phyloP scores from a whole-genome alignment of 371 early-diverging fungal species.

The Ordospora pajunii region DNA sequence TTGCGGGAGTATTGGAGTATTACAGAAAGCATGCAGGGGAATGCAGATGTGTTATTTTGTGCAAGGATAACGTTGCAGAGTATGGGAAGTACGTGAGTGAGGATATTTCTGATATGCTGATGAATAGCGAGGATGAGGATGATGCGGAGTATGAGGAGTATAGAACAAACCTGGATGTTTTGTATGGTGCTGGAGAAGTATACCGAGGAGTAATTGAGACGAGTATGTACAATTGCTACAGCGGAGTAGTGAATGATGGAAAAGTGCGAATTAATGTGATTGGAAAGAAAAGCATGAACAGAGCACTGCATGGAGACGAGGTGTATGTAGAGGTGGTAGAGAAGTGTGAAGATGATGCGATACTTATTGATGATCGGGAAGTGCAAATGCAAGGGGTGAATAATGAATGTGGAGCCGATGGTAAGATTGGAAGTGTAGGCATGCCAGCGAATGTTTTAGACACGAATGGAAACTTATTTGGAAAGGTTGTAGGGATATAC shows the following conservation, averaged over 20 bases:
- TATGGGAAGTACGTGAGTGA: constrained; percentile 14
- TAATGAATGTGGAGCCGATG: background rate
- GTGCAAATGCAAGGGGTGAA: background rate
- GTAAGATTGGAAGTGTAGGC: background rate
- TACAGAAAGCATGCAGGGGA: constrained; percentile 17
- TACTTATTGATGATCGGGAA: constrained; percentile 5
- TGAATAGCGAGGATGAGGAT: constrained; percentile 10
- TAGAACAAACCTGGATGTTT: background rate
- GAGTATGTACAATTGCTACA: constrained; percentile 23
- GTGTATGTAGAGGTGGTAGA: constrained; percentile 42
- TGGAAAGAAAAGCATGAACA: constrained; percentile 44
- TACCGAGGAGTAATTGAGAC: constrained; percentile 16
- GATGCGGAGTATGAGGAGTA: constrained; percentile 26
- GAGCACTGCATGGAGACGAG: constrained; percentile 50
- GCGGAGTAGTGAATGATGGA: constrained; percentile 18
- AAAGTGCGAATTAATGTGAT: constrained; percentile 9
- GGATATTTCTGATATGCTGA: constrained; percentile 16
- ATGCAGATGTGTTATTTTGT: constrained; percentile 13
- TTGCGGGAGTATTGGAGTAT: constrained; percentile 11
- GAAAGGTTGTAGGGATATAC: constrained; percentile 42
- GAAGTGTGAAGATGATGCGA: background rate
- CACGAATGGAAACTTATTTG: background rate
- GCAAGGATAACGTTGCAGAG: background rate
- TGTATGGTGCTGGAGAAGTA: background rate
- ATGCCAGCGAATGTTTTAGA: background rate